Base-by-base conservation (phyloP, 1,284 basidiomycete species). In the Rhodotorula sp. region DNA sequence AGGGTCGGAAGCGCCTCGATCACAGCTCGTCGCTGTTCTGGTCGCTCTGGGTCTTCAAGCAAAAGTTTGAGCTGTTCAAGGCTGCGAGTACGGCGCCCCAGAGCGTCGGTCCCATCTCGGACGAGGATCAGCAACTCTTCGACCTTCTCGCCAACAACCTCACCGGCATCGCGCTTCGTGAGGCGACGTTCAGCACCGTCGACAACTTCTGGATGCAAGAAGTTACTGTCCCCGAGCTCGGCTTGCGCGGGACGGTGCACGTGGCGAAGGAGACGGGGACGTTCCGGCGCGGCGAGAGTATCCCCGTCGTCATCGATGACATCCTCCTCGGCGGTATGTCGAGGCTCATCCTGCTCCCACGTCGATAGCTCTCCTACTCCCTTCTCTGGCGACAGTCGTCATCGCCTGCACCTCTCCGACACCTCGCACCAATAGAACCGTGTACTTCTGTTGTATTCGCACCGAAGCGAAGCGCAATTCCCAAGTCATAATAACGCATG, bases 1-100 rank as follows among this genome's bases (percentile, higher is more conserved):
- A 73, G 44, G 52, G 57, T 19, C 64, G 71, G 1, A 62, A 70
- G 9, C 51, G 69, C 11, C 47, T 68, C 34, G 62, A 62, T 19
- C 49, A 63, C 15, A 56, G 63, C 30, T 54, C 74, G 4, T 49
- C 62, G 20, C 48, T 46, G 15, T 75, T 69, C 52, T 75, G 74
- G 74, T 60, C 74, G n/a, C 55, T 66, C 30, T 75, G 68, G 64
- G 64, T 75, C 54, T n/a, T 74, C 59, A 59, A 64, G 34, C 59
- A 57, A 24, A 74, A 74, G 34, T 51, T 72, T 27, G 59, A 54
- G 29, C 61, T 62, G 24, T 63, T 69, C 20, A 29, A 34, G 11
- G 24, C 51, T 8, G 11, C 46, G 58, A 51, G 51, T 22, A 53
- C 47, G 19, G 11, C 32, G 24, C 4, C 47, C 32, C 5, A 24